Base-by-base conservation (phyloP, 768 basidiomycete species). In the Xerocomellus amylosporus region DNA sequence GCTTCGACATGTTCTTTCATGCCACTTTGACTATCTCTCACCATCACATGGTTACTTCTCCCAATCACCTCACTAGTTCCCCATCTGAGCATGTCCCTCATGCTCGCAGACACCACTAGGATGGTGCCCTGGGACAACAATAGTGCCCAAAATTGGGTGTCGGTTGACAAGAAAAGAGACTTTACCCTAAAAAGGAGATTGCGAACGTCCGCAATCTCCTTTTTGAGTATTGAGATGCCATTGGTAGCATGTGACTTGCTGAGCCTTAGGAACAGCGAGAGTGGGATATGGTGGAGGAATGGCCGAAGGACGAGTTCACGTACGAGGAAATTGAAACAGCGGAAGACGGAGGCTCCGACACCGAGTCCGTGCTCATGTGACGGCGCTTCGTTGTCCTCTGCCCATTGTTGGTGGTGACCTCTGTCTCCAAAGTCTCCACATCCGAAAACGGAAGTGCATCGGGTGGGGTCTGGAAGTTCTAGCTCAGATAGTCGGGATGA, bases 1-100 rank as follows among this genome's bases (percentile, higher is more conserved):
- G 72, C 56, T 52, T 67, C 66, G 7, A 70, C 60, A 44, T 33
- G 48, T 41, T 67, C 59, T 45, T 59, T 61, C 17, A 63, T 39
- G 28, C 55, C 50, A 33, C 33, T 37, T 33, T 55, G 55, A 46
- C 47, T 55, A 45, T 67, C 67, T 24, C 63, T 62, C 13, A 79
- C 59, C 45, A 83, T 68, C 31, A 72, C 71, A 58, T 64, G 70
- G 3, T 84, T 55, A 19, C 66, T 69, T 58, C 73, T 70, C 8
- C 86, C 85, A 20, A 84, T 68, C 12, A 85, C 61, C 49, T 86
- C 85, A 10, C 73, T 74, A 4, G 73, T 67, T 37, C 74, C 71
- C 79, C 81, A 87, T 9, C 86, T 89, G 4, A 93, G 78, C 10
- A 93, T 75, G 62, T 88, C 83, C 58, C 75, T 68, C 46, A 83